Base-by-base conservation (phyloP, 768 basidiomycete genomes). In the Exsudoporus frostii region DNA sequence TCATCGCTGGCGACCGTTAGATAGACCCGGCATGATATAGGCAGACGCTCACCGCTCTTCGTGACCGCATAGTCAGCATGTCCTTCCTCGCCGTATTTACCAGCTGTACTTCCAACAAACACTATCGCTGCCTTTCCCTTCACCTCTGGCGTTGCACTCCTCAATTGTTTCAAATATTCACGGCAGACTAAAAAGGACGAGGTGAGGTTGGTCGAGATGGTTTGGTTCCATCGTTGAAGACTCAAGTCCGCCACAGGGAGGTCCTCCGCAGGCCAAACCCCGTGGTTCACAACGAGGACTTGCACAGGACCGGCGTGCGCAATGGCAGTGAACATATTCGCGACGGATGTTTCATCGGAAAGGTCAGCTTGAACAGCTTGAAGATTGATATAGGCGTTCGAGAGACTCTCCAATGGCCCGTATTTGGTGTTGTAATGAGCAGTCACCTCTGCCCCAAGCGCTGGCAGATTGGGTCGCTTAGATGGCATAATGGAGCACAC, bases 1-100 rank as follows among this genome's bases (percentile, higher is more conserved):
- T 88, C 73, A 87, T 76, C 5, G 80, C 86, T 86, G 19, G 17
- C 15, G 4, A 17, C 33, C 7, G 19, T 55, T 15, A 48, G 38
- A 25, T 38, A 8, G 17, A 7, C 10, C 7, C 37, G 7, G 7
- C 55, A 6, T 11, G 17, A 34, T 14, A 39, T 48, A 22, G 22
- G 14, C 11, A 34, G 5, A 42, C 17, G 44, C 32, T 14, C 59
- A 86, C 85, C 85, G 59, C 86, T 87, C 72, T 87, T 88, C 6
- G 81, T 74, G 17, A 77, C 78, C 20, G 85, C 78, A 55, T 88
- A 87, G 67, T 88, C 86, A 0, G 79, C 80, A 63, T 87, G 81
- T 4, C 79, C 79, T 0, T 79, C 79, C 66, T 89, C 86, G 17
- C 88, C 89, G 56, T 79, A 85, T 69, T 85, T 86, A 2, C 88